Percentiles rank a stretch among this genome's conserved stretches.
phyloP scores from a whole-genome alignment of 2,329 filamentous ascomycete genomes.

The Scolecobasidium constrictum region DNA sequence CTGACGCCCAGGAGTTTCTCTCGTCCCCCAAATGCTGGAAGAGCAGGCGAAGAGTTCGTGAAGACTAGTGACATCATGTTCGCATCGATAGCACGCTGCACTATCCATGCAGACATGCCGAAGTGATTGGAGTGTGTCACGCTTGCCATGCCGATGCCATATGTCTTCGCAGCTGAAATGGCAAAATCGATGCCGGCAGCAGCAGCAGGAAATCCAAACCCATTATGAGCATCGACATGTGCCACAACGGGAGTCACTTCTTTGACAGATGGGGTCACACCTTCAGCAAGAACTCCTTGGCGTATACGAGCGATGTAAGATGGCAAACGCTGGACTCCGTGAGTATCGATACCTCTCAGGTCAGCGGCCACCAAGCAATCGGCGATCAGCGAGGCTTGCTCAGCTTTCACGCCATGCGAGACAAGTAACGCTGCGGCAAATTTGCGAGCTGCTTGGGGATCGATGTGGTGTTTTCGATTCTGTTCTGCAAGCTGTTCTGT shows the following conservation, averaged over 20 bases:
- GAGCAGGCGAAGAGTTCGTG: conserved; percentile 53
- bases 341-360: conserved; percentile 68
- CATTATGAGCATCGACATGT: conserved; percentile 56
- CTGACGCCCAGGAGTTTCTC: conserved; percentile 62
- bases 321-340: conserved; percentile 67
- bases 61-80: conserved; percentile 52
- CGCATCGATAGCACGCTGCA: conserved; percentile 64
- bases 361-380: conserved; percentile 62
- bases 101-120: conserved; percentile 73
- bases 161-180: conserved; percentile 51
- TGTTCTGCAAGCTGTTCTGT: too few species aligned
- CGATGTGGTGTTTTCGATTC: too few species aligned
- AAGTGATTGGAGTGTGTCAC: conserved; percentile 73
- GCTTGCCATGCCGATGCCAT: conserved; percentile 65
- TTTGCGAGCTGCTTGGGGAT: not conserved
- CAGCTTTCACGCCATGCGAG: not conserved
- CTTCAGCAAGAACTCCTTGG: conserved; percentile 54
- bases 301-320: conserved; percentile 67
- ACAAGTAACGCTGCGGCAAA: not conserved
- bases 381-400: conserved; percentile 37
- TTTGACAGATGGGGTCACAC: conserved; percentile 45
- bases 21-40: conserved; percentile 60
- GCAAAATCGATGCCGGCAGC: conserved; percentile 55
- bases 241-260: conserved; percentile 62
- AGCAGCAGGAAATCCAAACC: conserved; percentile 65